Conservation (phyloP, 441 rosid genomes). For the Jatropha podagrica region DNA sequence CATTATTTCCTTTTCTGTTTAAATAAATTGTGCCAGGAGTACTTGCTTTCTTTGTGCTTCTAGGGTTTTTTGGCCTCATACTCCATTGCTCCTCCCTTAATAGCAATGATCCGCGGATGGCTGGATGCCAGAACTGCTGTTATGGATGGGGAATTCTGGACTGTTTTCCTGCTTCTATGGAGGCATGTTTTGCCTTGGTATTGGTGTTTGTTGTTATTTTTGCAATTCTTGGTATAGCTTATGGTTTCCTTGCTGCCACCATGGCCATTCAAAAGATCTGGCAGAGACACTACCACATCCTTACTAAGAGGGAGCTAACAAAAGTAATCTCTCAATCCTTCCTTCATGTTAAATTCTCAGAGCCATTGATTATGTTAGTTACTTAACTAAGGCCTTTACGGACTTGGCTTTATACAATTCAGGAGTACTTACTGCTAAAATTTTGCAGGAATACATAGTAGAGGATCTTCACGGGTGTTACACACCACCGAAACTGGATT, state of each 20-base stretch:
- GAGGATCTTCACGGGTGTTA: slow-evolving; percentile 91
- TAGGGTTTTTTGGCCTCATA: slow-evolving; percentile 86
- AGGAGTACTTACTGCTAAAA: neutral
- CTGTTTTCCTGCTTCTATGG: slow-evolving; percentile 96
- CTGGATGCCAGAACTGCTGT: slow-evolving; percentile 95
- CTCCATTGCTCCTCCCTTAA: slow-evolving; percentile 83
- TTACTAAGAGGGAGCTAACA: slow-evolving; percentile 87
- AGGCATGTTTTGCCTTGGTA: slow-evolving; percentile 88
- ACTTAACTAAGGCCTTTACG: neutral
- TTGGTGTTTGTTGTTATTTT: slow-evolving; percentile 84
- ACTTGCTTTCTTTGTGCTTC: slow-evolving; percentile 85
- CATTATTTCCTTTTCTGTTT: slow-evolving; percentile 13
- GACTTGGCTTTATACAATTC: neutral
- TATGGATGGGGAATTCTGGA: slow-evolving; percentile 97
- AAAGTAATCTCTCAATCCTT: slow-evolving; percentile 39
- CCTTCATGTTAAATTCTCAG: neutral
- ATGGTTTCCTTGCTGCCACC: slow-evolving; percentile 95
- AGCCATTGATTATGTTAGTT: neutral
- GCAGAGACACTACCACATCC: slow-evolving; percentile 96
- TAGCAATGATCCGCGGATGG: slow-evolving; percentile 85
- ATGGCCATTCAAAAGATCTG: slow-evolving; percentile 94
- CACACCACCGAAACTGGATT: slow-evolving; percentile 72
- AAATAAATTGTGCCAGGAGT: slow-evolving; percentile 52
- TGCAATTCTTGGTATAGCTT: slow-evolving; percentile 89
- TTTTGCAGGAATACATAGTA: slow-evolving; percentile 70